These are phyloP conservation scores for Sabuloglossum arenarium DNA, from an alignment of 495 filamentous ascomycete genomes.

Conservation along the genomic window DNA sequence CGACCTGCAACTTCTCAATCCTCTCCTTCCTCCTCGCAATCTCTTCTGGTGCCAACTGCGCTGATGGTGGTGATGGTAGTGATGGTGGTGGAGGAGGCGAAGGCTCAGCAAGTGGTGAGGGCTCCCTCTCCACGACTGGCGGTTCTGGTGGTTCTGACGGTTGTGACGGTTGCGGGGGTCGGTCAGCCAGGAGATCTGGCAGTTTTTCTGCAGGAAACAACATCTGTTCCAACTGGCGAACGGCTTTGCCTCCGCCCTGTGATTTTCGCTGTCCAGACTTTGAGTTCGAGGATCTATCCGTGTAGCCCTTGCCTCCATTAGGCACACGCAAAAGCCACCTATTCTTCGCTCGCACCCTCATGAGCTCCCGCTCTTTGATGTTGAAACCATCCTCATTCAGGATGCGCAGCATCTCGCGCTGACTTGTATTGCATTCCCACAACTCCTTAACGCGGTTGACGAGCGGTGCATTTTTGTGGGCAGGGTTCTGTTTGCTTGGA, in stretches of 20 bases:
- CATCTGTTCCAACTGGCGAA: neutral
- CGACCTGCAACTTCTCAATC: slow-evolving; percentile 25
- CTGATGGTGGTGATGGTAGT: slow-evolving; percentile 7
- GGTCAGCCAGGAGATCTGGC: neutral
- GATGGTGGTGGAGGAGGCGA: neutral
- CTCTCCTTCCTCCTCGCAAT: slow-evolving; percentile 17
- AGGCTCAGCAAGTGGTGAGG: neutral
- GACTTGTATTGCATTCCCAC: slow-evolving; percentile 49
- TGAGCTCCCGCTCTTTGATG: slow-evolving; percentile 46
- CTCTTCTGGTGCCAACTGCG: slow-evolving; percentile 29
- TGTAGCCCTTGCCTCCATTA: slow-evolving; percentile 17
- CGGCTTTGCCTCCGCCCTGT: neutral
- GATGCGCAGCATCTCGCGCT: slow-evolving; percentile 50
- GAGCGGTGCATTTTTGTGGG: slow-evolving; percentile 42
- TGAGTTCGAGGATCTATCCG: neutral
- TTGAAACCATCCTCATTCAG: slow-evolving; percentile 43
- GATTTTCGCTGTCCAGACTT: neutral
- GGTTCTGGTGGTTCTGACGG: neutral
- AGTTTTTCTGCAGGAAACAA: neutral
- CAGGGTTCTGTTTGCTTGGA: slow-evolving; percentile 47
- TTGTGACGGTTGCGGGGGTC: neutral
- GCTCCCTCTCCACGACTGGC: neutral
- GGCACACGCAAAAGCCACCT: slow-evolving; percentile 40
- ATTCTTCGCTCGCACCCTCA: slow-evolving; percentile 41
- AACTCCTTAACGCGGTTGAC: slow-evolving; percentile 49